Percentiles rank a stretch among this genome's conserved stretches.
phyloP scores from a whole-genome alignment of 352 stramenopile species.

The Phytophthora constricta region DNA sequence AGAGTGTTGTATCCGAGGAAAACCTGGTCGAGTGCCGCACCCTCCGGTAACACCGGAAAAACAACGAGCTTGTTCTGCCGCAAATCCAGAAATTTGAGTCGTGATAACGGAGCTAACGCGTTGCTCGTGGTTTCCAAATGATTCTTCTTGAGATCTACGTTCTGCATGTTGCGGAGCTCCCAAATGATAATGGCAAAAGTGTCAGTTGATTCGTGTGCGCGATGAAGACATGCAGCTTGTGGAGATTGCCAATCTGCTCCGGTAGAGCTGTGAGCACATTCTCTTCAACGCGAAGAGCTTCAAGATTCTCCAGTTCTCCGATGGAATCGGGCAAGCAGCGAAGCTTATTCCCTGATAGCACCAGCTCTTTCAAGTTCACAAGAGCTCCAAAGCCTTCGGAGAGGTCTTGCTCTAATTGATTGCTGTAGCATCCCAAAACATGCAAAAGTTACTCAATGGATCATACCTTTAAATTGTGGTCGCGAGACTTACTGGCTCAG shows the following conservation, averaged over 20 bases:
- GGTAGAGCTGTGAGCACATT: conserved; percentile 62
- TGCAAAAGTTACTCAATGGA: no score
- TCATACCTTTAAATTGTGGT: no score
- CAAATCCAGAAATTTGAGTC: conserved; percentile 77
- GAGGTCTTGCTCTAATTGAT: conserved; percentile 62
- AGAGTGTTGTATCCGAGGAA: conserved; percentile 84
- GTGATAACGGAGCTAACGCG: conserved; percentile 45
- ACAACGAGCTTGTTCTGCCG: conserved; percentile 69
- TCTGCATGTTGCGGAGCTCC: conserved; percentile 60
- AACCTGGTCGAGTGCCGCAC: conserved; percentile 70
- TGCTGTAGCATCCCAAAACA: conserved; percentile 53
- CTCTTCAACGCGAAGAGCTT: conserved; percentile 68
- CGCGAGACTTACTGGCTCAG: conserved; percentile 65
- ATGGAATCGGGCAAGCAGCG: conserved; percentile 61
- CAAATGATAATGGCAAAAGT: conserved; percentile 54
- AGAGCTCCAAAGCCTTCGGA: conserved; percentile 60
- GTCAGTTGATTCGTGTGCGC: conserved; percentile 70
- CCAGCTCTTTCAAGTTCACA: conserved; percentile 67
- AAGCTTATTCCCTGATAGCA: conserved; percentile 68
- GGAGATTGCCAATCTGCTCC: conserved; percentile 54
- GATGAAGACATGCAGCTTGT: conserved; percentile 64
- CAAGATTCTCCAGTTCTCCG: conserved; percentile 49
- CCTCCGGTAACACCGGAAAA: conserved; percentile 69
- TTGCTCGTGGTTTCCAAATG: conserved; percentile 53
- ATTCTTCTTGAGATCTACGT: conserved; percentile 84